Base-by-base conservation (phyloP, 2,329 filamentous ascomycete genomes). In the Penicillium digitatum region DNA sequence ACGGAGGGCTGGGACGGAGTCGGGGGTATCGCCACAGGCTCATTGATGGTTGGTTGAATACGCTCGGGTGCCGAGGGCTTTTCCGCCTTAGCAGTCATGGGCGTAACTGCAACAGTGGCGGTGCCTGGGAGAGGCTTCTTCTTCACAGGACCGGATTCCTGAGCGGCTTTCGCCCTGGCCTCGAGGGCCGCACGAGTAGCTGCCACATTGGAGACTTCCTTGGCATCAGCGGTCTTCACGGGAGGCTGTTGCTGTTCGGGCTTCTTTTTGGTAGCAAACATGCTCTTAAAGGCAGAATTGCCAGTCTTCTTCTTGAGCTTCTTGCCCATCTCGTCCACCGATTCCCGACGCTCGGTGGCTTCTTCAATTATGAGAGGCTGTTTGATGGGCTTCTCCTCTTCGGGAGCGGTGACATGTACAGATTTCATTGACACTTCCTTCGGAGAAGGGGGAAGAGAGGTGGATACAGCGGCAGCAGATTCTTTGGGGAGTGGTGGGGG, bases 271-370 rank as follows among this genome's bases (percentile, higher is more conserved):
- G 63, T 69, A 18, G 70, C 70, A 56, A 78, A 78, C 62, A 78
- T 71, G 39, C 66, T 70, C 65, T 77, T 78, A 53, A 78, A 71
- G n/a, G 72, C 72, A 12, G 70, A 62, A 52, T 72, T 74, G 46
- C 66, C 70, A 24, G 66, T 60, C 59, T 76, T 77, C 66, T 77
- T 78, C 62, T 73, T 73, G 44, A 75, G 62, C 66, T 78, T 80
- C 65, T 73, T 76, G 37, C 65, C 62, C 10, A 66, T 63, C 5
- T 74, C 70, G 8, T 71, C 70, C 5, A 60, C 54, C 7, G 69
- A 67, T 52, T 70, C 66, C 60, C 71, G 64, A 18, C 70, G 62
- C 39, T 72, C 70, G 6, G 61, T 52, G 26, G 60, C 52, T 40
- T 62, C 52, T 53, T 63, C 67, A 47, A 62, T 50, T 20, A 60